Evolutionary conservation across 176 grass and related monocot species (phyloP).

Genomic region (Triticum turgidum): DNA sequence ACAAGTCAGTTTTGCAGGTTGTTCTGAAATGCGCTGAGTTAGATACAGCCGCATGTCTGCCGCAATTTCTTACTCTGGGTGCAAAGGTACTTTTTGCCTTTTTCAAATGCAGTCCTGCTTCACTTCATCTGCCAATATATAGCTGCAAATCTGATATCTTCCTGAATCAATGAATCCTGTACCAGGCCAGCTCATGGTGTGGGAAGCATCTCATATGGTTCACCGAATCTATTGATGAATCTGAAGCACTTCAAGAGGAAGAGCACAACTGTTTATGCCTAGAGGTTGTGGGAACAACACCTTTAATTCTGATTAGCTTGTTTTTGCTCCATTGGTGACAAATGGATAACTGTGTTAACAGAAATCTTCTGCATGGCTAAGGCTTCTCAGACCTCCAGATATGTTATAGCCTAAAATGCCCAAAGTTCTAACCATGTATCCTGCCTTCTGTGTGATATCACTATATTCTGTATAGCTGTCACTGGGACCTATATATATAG

Average conservation of each 20-base stretch:
- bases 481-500: background rate
- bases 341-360: background rate
- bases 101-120: constrained; percentile 2
- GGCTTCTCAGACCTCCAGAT: background rate
- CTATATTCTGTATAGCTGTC: constrained; percentile 10
- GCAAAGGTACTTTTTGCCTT: constrained; percentile 55
- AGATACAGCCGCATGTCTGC: constrained; percentile 38
- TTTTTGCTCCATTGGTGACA: constrained; percentile 11
- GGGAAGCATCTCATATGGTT: constrained; percentile 52
- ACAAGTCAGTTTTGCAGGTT: constrained; percentile 72
- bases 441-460: constrained; percentile 2
- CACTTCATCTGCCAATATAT: background rate
- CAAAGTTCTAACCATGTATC: background rate
- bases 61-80: constrained; percentile 60
- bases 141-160: background rate
- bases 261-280: constrained; percentile 55
- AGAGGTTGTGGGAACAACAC: constrained; percentile 44
- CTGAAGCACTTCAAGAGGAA: constrained; percentile 53
- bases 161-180: constrained; percentile 19
- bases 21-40: constrained; percentile 61
- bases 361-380: background rate
- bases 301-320: constrained; percentile 6
- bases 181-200: constrained; percentile 82
- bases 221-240: constrained; percentile 43
- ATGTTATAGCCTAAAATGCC: constrained; percentile 24